Base-by-base conservation (phyloP, 2,329 filamentous ascomycete species). In the Venturia effusa region DNA sequence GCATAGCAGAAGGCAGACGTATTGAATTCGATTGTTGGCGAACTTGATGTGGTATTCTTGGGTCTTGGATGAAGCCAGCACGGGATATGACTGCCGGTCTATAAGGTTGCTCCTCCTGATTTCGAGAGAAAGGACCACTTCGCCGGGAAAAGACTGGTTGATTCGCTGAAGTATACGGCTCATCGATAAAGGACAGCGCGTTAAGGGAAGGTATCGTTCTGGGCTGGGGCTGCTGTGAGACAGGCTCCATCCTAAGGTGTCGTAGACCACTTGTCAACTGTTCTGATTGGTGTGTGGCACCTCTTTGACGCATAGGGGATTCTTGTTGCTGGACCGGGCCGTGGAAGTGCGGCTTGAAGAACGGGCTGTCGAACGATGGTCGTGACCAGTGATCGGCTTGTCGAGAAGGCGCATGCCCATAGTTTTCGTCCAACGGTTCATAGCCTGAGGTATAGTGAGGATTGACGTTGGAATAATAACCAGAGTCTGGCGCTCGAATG, bases 181-280 rank as follows among this genome's bases (percentile, higher is more conserved):
- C 34, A 11, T 65, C 34, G 39, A 65, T 65, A 48, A 65, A 65
- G 1, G 64, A 65, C n/a, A 65, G 60, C 30, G 61, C 37, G 30
- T 65, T 65, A 2, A 65, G 34, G 27, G 60, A 62, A 6, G 22
- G 59, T 40, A 39, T 37, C n/a, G n/a, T n/a, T 11, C 22, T 34
- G 43, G 22, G 40, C 8, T 22, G 63, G 43, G 37, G 57, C 41
- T 22, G 63, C 19, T 54, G 30, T 8, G 24, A 64, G n/a, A 24
- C 39, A 24, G 34, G 34, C 27, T 45, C 37, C 37, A 41, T 51
- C 13, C 32, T 30, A 39, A 61, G 32, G 13, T 39, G 34, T 48
- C 22, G 62, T 8, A 48, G 13, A 13, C 34, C 34, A 30, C 6
- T 32, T 32, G 17, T 17, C 19, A 57, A 22, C 27, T 57, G 51